Percentiles rank a stretch among this genome's conserved stretches.
These are phyloP conservation scores for Starmerella cellae DNA, from an alignment of 805 yeast species.

Conservation along the genomic window DNA sequence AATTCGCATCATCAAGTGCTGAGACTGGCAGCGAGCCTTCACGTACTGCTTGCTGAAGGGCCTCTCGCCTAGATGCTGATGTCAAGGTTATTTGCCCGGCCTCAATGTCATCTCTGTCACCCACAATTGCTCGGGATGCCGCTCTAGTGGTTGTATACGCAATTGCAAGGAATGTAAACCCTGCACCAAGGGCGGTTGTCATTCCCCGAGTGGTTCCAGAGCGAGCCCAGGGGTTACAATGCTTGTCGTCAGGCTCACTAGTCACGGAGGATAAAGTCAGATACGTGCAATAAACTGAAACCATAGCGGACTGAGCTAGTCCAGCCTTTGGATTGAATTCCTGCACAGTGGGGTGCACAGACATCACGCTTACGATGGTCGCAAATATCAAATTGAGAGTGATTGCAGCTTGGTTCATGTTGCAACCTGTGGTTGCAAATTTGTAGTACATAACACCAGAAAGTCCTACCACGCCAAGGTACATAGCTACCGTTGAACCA, in stretches of 20 bases:
- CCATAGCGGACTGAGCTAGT: conserved; percentile 92
- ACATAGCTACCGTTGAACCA: conserved; percentile 82
- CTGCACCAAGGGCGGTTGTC: conserved; percentile 76
- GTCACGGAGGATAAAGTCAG: conserved; percentile 84
- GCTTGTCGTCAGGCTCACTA: conserved; percentile 87
- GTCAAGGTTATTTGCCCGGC: conserved; percentile 10
- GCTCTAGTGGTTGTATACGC: conserved; percentile 97
- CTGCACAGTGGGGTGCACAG: conserved; percentile 73
- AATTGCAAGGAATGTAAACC: conserved; percentile 86
- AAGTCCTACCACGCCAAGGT: conserved; percentile 55
- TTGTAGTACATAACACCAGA: conserved; percentile 67
- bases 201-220: conserved; percentile 82
- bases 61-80: conserved; percentile 45
- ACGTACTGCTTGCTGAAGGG: conserved; percentile 86
- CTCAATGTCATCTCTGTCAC: conserved; percentile 36
- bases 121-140: conserved; percentile 46
- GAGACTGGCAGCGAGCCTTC: conserved; percentile 91
- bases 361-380: conserved; percentile 49
- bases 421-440: conserved; percentile 70
- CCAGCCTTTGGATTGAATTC: conserved; percentile 93
- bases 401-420: conserved; percentile 80
- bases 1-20: conserved; percentile 62
- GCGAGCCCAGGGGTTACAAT: conserved; percentile 83
- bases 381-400: conserved; percentile 59
- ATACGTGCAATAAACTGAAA: conserved; percentile 83